Evolutionary conservation across 2,329 filamentous ascomycete genomes (phyloP).

Genomic region (Ascochyta koolunga): DNA sequence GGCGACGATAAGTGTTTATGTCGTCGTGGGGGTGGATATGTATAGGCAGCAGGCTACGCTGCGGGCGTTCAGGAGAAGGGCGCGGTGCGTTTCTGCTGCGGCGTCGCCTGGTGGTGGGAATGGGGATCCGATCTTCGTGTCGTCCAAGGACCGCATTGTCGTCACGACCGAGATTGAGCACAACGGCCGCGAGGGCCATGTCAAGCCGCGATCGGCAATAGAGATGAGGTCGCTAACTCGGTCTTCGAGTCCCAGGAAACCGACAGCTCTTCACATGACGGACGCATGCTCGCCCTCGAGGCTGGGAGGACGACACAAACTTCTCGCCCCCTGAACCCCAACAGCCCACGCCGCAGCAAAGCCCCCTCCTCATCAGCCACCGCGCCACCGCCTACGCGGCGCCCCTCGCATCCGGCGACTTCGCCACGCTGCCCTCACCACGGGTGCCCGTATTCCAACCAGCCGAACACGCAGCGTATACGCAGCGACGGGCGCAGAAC

Average conservation of each 20-base stretch:
- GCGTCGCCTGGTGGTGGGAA: neutral
- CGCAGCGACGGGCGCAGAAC: constrained; percentile 39
- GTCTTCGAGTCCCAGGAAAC: constrained; percentile 35
- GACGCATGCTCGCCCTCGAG: neutral
- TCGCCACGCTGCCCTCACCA: neutral
- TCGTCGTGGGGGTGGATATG: constrained; percentile 69
- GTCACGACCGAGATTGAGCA: constrained; percentile 69
- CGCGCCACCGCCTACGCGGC: constrained; percentile 20
- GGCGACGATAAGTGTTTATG: constrained; percentile 69
- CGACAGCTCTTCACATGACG: no score
- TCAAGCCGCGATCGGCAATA: constrained; percentile 6
- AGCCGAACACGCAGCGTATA: neutral
- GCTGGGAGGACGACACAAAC: neutral
- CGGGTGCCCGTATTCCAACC: neutral
- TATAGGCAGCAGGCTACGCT: constrained; percentile 68
- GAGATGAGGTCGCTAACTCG: constrained; percentile 36
- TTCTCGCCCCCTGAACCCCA: neutral
- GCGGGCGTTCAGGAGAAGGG: constrained; percentile 34
- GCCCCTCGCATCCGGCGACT: constrained; percentile 1
- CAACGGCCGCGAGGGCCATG: constrained; percentile 56
- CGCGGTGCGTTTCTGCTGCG: constrained; percentile 9
- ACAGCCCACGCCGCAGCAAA: neutral
- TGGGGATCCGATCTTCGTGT: constrained; percentile 42
- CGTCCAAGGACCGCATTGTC: constrained; percentile 49
- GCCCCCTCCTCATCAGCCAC: constrained; percentile 7